These are phyloP conservation scores for Mycena alexandri DNA, from an alignment of 768 basidiomycete species.

Conservation along the genomic window DNA sequence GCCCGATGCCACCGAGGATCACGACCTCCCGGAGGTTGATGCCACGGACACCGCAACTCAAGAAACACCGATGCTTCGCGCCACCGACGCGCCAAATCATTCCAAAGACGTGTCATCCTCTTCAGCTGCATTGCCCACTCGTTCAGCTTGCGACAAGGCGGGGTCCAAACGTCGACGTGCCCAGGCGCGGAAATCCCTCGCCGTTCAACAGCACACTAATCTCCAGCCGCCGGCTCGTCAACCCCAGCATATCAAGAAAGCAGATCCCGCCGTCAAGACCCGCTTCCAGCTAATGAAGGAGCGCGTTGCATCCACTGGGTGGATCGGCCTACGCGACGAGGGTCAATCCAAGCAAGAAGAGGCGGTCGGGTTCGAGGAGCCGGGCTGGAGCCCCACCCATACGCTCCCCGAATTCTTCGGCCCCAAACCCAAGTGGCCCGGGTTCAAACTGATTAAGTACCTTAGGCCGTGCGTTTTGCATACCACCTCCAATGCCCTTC, in stretches of 20 bases:
- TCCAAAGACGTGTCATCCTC: too few relatives aligned
- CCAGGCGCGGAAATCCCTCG: too few relatives aligned
- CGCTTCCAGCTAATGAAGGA: not conserved
- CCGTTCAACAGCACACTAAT: too few relatives aligned
- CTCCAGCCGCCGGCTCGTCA: not conserved
- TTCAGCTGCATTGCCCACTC: too few relatives aligned
- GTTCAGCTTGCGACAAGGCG: too few relatives aligned
- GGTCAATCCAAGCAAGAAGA: not conserved
- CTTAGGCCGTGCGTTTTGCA: not conserved
- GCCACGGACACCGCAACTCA: too few relatives aligned
- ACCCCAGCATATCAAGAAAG: not conserved
- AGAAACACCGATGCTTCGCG: too few relatives aligned
- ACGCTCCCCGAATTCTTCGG: not conserved
- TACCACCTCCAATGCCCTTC: too few relatives aligned
- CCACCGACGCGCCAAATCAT: too few relatives aligned
- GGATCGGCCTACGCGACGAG: not conserved
- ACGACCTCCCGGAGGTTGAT: too few relatives aligned
- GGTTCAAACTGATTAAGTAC: not conserved
- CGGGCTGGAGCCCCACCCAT: not conserved
- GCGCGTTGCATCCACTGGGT: not conserved
- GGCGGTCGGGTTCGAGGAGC: not conserved
- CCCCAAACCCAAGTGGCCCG: not conserved
- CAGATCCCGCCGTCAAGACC: not conserved
- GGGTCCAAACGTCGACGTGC: too few relatives aligned
- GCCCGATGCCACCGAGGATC: too few relatives aligned